These are phyloP conservation scores for Pelagophyceae sp. DNA, from an alignment of 352 stramenopile genomes.

Conservation along the genomic window DNA sequence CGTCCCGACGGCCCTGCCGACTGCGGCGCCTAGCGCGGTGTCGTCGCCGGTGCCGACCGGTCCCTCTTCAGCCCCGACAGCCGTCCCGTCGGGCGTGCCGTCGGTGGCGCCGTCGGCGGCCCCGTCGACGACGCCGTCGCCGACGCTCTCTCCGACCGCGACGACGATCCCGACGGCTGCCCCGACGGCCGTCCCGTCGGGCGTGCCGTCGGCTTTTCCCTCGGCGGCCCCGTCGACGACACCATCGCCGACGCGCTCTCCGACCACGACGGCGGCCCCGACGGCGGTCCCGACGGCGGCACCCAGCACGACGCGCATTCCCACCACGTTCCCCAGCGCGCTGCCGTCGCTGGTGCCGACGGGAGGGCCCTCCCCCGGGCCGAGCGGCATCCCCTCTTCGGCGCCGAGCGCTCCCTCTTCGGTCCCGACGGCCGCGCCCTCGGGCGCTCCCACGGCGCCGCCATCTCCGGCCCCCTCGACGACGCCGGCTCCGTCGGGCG, in stretches of 20 bases:
- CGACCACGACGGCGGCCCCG: neutral
- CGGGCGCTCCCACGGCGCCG: neutral
- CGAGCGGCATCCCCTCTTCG: no score
- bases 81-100: neutral
- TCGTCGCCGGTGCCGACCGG: neutral
- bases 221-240: neutral
- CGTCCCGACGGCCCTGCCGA: neutral
- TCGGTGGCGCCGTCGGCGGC: neutral
- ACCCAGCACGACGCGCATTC: no score
- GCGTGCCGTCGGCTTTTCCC: neutral
- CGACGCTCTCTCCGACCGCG: neutral
- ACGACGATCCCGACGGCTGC: neutral
- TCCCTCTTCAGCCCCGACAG: neutral
- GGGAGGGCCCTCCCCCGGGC: no score
- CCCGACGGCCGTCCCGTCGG: neutral
- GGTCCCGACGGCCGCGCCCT: neutral
- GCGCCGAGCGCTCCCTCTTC: neutral
- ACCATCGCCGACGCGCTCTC: neutral
- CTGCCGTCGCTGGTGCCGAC: neutral
- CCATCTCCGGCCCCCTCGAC: neutral
- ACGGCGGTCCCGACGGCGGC: neutral
- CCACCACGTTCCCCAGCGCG: no score
- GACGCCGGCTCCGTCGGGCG: neutral
- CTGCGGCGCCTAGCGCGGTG: neutral
- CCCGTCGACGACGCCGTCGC: neutral